phyloP scores from a whole-genome alignment of 306 rosid species.

The Quercus dentata region DNA sequence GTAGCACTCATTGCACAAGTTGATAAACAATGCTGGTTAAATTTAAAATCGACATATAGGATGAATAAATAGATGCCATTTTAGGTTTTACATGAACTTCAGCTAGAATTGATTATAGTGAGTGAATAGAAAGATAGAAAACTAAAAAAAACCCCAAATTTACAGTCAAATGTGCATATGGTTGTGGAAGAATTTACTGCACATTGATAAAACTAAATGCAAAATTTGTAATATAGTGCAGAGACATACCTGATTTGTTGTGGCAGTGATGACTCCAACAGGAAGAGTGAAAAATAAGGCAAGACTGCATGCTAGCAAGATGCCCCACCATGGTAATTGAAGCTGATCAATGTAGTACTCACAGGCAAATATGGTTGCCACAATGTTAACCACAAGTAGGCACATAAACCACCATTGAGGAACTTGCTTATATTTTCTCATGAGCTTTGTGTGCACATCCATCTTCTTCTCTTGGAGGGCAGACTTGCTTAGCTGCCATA shows the following conservation, averaged over 20 bases:
- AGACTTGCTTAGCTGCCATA: conserved; percentile 65
- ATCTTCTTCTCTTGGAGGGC: conserved; percentile 55
- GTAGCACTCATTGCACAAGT: background rate
- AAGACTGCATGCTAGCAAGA: conserved; percentile 62
- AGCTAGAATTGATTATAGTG: background rate
- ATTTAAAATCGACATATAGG: background rate
- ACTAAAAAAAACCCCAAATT: background rate
- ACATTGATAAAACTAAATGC: background rate
- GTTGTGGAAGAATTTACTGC: background rate
- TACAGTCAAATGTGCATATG: background rate
- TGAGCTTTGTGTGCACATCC: conserved; percentile 81
- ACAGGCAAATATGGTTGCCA: conserved; percentile 46
- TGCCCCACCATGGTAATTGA: conserved; percentile 89
- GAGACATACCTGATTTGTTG: conserved; percentile 66
- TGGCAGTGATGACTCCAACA: conserved; percentile 66
- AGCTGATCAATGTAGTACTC: conserved; percentile 57
- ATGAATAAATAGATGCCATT: background rate
- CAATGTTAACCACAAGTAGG: conserved; percentile 58
- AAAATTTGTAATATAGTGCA: background rate
- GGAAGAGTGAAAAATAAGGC: conserved; percentile 77
- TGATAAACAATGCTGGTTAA: background rate
- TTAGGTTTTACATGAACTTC: background rate
- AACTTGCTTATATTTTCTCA: conserved; percentile 66
- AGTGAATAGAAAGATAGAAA: background rate
- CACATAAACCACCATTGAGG: conserved; percentile 82